Base-by-base conservation (phyloP, 352 stramenopile species). In the Blastocystis sp. region DNA sequence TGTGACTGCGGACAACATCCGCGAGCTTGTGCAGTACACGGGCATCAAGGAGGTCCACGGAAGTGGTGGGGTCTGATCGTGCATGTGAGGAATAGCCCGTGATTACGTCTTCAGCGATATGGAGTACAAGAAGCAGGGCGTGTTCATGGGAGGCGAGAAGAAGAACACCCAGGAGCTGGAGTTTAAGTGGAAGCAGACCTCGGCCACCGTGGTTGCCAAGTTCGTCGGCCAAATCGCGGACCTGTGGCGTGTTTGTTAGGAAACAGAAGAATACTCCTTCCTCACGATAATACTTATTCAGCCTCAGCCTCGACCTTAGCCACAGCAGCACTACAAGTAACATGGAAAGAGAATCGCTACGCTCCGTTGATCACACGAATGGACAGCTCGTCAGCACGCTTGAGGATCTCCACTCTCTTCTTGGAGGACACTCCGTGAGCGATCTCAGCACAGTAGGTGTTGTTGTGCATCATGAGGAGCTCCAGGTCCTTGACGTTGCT, bases 91-190 rank as follows among this genome's bases (percentile, higher is more conserved):
- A 68, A 11, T 59, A 78, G 69, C 69, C 28, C 43, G 69, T 11
- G 69, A 78, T 21, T 78, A 78, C 42, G 54, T 78, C 7, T n/a
- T 19, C 21, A 78, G 69, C 42, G 69, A 28, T 0, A 78, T 78
- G 69, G 28, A 68, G 24, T 78, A 78, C 54, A 78, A 40, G 54
- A 78, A 78, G 54, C 7, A 78, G 54, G 69, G 69, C 54, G 69
- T 78, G 21, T 78, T 78, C 42, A 78, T 78, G 69, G 69, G 69
- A 78, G 69, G 69, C n/a, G 69, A 78, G 21, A 78, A 78, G 69
- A 78, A 78, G 42, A 78, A 78, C 28, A 78, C 69, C 21, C 69
- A 78, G 54, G 69, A 78, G 42, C 54, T 78, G 54, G 69, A 78
- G 42, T 78, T 78, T 28, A 59, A 78, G 28, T 78, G 69, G 69